These are phyloP conservation scores for Phytophthora chlamydospora DNA, from an alignment of 352 stramenopile species.

Conservation along the genomic window DNA sequence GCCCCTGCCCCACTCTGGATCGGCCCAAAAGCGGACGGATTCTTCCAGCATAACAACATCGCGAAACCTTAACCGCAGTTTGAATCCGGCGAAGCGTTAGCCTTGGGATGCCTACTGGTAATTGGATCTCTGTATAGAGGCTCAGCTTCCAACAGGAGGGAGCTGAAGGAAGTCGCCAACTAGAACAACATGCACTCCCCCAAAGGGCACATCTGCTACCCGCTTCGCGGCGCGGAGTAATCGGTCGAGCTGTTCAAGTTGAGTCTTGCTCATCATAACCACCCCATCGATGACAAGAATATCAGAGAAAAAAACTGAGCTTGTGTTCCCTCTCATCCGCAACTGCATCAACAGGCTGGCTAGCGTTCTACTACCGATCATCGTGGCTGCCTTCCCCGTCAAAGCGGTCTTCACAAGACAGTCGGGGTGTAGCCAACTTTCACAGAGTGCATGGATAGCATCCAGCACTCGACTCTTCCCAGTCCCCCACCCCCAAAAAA, in stretches of 20 bases:
- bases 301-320: background rate
- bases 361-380: slow-evolving; percentile 1
- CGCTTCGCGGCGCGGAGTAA: background rate
- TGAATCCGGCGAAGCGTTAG: background rate
- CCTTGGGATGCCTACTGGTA: background rate
- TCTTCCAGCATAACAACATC: slow-evolving; percentile 5
- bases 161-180: slow-evolving; percentile 8
- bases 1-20: slow-evolving; percentile 11
- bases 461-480: slow-evolving; percentile 13
- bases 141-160: slow-evolving; percentile 4
- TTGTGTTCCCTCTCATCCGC: background rate
- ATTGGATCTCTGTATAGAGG: slow-evolving; percentile 1
- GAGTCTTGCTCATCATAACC: slow-evolving; percentile 2
- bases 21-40: background rate
- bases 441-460: slow-evolving; percentile 3
- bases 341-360: slow-evolving; percentile 4
- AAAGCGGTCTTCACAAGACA: slow-evolving; percentile 11
- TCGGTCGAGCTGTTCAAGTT: background rate
- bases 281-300: slow-evolving; percentile 4
- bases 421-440: background rate
- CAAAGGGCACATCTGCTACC: background rate
- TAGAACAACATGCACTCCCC: background rate
- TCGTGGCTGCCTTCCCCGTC: slow-evolving; percentile 6
- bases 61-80: background rate
- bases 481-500: slow-evolving; percentile 9